Evolutionary conservation across 1,284 basidiomycete genomes (phyloP), one percentile per base, ranked within the genome.

Genomic region (Lignosus rhinocerotis): DNA sequence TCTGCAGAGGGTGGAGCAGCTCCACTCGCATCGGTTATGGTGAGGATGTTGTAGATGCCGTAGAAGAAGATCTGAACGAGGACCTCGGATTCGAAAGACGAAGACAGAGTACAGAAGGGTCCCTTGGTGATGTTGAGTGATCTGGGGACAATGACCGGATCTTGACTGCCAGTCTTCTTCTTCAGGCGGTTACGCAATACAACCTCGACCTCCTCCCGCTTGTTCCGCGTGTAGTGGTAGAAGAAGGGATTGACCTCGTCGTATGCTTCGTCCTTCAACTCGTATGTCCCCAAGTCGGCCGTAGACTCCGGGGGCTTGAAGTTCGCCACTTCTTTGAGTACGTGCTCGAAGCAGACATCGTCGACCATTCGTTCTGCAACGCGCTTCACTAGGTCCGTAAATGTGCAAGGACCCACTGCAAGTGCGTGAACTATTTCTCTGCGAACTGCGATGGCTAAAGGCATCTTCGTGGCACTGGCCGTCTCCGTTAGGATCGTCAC

Each of bases 221-320:
- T 92, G 74, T 99, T 99, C 33, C 96, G 84, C 11, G 93, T 91
- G 74, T 97, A 99, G 70, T 98, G 95, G 71, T 90, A 93, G 79
- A 96, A 98, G 78, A 95, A 97, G 0, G 96, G 95, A 68, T 98
- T 92, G 62, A 99, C 90, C 64, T 98, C 91, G 62, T 88, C 88
- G 70, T 86, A 95, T 31, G 80, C 81, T 66, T 92, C 92, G 33
- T 94, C 86, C 69, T 89, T 91, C 59, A 99, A 83, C 66, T 95
- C 89, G 75, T 98, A 99, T 38, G 87, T 79, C 0, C 97, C 97
- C 1, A 83, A 82, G 65, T 97, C 94, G 2, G 86, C 80, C 0
- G 82, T 85, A 0, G 85, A 82, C 67, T 93, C 90, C 0, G 96
- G 96, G 0, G 88, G 78, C 43, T 87, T 86, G 81, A 96, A 97